Base-by-base conservation (phyloP, 2,329 filamentous ascomycete species). In the Grosmannia huntii region DNA sequence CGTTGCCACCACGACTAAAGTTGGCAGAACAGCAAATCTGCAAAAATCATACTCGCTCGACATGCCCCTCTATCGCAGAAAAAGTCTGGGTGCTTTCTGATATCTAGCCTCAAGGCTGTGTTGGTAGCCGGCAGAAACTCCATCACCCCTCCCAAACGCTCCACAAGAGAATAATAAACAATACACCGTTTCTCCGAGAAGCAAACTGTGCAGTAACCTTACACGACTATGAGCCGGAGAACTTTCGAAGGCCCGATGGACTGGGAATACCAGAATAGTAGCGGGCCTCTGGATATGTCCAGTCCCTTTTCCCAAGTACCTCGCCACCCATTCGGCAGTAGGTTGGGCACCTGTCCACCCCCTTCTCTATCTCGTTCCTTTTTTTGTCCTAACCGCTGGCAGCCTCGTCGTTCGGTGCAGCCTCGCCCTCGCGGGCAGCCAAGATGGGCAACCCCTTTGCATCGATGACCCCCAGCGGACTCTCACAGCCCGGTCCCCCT, bases 181-280 rank as follows among this genome's bases (percentile, higher is more conserved):
- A 38, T 16, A 38, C 36, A 38, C 36, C 31, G 31, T 33, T 16
- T 38, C 36, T 38, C 31, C 31, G 31, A 33, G 31, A 33, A 33
- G 31, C 31, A 33, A 10, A 38, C 36, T 38, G 36, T 38, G 36
- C 36, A 16, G 36, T 46, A 23, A 23, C 44, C 4, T 2, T 11
- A 46, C 5, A 33, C 9, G 48, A 33, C 52, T 1, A 75, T 65
- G 64, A 61, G 81, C 57, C 74, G 75, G 63, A 74, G 83, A 65
- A 81, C 77, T 2, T 78, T 74, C 62, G 82, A 85, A 69, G 74
- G 79, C 61, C 81, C 74, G 62, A 86, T 86, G 83, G 83, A 85
- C 65, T 86, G 80, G 79, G 80, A 85, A 67, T 85, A 82, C 68
- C 77, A 84, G 64, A 75, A 75, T 62, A 75, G 74, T 61, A 69